A percentile compares a stretch with the other conserved stretches of the same genome.
phyloP scores from a whole-genome alignment of 2,329 filamentous ascomycete species.

The Tolypocladium ovalisporum region DNA sequence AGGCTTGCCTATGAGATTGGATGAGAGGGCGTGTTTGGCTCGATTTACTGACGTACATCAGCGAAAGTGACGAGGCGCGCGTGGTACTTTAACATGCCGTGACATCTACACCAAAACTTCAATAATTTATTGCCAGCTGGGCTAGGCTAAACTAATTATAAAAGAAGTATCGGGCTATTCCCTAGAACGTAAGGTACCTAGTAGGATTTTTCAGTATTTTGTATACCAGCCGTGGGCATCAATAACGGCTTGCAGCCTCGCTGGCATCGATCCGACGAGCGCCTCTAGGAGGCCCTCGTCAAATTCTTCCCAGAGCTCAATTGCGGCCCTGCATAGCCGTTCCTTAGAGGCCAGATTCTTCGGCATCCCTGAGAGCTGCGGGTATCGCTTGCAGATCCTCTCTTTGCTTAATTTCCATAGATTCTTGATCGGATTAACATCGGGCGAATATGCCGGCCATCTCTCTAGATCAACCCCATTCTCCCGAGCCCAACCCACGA shows the following conservation, averaged over 20 bases:
- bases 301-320: conserved; percentile 1
- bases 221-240: conserved; percentile 1
- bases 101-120: background rate
- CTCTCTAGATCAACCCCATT: background rate
- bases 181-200: background rate
- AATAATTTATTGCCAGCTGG: background rate
- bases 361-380: background rate
- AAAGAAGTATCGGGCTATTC: background rate
- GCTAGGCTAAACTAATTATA: background rate
- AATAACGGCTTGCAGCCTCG: background rate
- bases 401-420: conserved; percentile 5
- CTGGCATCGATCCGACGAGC: background rate
- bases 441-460: conserved; percentile 4
- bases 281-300: conserved; percentile 2
- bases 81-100: background rate
- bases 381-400: conserved; percentile 3
- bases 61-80: background rate
- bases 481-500: background rate
- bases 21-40: too few species aligned
- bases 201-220: conserved; percentile 1
- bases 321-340: background rate
- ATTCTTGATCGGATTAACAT: conserved; percentile 7
- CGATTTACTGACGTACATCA: background rate
- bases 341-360: background rate
- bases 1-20: too few species aligned